Percentiles rank a stretch among this genome's conserved stretches.
phyloP scores from a whole-genome alignment of 2,329 filamentous ascomycete species.

The Cercospora citrullina region DNA sequence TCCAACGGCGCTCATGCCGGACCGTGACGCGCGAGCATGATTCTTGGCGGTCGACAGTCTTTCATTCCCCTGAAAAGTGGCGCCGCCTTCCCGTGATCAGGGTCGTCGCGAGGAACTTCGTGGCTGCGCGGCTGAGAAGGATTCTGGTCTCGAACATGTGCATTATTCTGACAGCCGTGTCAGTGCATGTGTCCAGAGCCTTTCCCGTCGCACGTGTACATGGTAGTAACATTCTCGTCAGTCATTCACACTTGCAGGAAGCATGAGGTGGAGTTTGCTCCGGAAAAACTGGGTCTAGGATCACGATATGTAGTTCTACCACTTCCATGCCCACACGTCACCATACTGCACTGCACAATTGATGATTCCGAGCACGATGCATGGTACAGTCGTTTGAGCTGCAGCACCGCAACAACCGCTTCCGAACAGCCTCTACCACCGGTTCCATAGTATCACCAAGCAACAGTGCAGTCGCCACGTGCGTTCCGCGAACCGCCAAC shows the following conservation, averaged over 20 bases:
- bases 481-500: background rate
- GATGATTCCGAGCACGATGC: no score
- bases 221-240: background rate
- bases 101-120: background rate
- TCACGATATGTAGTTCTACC: background rate
- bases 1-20: background rate
- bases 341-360: no score
- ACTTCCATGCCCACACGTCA: no score
- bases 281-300: background rate
- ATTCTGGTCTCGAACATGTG: background rate
- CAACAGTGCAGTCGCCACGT: background rate
- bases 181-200: background rate
- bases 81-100: background rate
- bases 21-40: background rate
- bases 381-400: background rate
- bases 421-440: background rate
- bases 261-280: background rate
- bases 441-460: background rate
- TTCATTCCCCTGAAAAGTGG: background rate
- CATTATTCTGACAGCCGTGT: background rate
- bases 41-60: background rate
- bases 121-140: background rate
- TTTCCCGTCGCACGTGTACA: background rate
- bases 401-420: background rate
- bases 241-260: background rate